These are phyloP conservation scores for Colletotrichum endophyticum DNA, from an alignment of 2,329 filamentous ascomycete genomes.

Conservation along the genomic window DNA sequence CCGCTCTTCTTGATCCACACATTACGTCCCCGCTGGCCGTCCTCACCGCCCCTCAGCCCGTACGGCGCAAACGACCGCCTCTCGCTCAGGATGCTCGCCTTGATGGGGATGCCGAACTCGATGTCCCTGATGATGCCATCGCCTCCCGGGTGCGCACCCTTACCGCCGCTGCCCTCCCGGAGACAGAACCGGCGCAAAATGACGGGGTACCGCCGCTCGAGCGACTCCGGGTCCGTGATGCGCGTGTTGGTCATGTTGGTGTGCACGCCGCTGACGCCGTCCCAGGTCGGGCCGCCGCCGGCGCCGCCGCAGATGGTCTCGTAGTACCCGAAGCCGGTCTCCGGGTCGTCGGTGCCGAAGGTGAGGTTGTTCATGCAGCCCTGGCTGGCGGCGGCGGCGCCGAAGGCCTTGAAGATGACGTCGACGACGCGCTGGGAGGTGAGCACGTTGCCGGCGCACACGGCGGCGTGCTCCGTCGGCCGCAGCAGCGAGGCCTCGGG, in stretches of 20 bases:
- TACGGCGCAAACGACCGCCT: constrained; percentile 74
- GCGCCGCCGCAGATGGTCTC: constrained; percentile 83
- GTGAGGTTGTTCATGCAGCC: constrained; percentile 84
- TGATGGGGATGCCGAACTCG: constrained; percentile 72
- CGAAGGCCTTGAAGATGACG: constrained; percentile 77
- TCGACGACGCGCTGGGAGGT: constrained; percentile 52
- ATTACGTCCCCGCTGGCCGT: constrained; percentile 71
- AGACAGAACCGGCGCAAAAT: constrained; percentile 74
- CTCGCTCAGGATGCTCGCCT: constrained; percentile 74
- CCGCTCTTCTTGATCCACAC: constrained; percentile 60
- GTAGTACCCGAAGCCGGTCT: constrained; percentile 79
- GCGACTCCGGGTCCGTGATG: constrained; percentile 81
- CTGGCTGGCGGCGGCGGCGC: constrained; percentile 75
- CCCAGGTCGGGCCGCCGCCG: constrained; percentile 75
- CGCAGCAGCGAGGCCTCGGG: constrained; percentile 59
- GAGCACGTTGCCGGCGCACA: constrained; percentile 35
- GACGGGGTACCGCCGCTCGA: constrained; percentile 78
- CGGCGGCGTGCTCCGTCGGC: constrained; percentile 33
- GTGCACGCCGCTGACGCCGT: constrained; percentile 76
- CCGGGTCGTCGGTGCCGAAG: constrained; percentile 68
- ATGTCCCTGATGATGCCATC: constrained; percentile 74
- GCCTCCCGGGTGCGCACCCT: constrained; percentile 66
- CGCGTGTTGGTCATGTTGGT: constrained; percentile 87
- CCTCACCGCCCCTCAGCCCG: constrained; percentile 72
- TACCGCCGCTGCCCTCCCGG: constrained; percentile 65